Evolutionary conservation across 257 asterid species (phyloP).

Genomic region (Solanum verrucosum): DNA sequence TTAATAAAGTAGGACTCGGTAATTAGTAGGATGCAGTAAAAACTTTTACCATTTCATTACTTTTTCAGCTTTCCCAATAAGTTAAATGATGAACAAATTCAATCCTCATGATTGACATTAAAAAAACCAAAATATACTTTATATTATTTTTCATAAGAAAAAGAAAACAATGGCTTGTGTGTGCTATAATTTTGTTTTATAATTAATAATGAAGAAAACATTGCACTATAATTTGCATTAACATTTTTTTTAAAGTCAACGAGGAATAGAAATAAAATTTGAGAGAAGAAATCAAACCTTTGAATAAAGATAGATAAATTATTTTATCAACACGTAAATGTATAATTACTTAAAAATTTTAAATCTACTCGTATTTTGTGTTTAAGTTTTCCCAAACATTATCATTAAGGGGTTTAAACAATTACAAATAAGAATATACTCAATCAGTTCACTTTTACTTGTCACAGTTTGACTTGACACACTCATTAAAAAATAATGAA

Average conservation of each 20-base stretch:
- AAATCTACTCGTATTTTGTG: not conserved
- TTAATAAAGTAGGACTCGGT: not conserved
- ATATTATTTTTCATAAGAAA: not conserved
- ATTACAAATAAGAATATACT: not conserved
- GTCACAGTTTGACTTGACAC: too few relatives aligned
- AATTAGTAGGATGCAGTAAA: not conserved
- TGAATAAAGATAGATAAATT: not conserved
- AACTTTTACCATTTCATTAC: not conserved
- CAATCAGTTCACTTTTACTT: too few relatives aligned
- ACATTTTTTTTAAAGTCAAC: not conserved
- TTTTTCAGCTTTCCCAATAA: not conserved
- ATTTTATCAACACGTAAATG: not conserved
- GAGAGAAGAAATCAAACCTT: not conserved
- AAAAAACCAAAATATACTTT: not conserved
- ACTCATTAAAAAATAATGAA: too few relatives aligned
- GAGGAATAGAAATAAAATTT: not conserved
- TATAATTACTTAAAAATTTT: too few relatives aligned
- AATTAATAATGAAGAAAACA: not conserved
- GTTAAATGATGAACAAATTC: not conserved
- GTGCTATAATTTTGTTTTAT: not conserved
- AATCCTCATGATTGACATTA: not conserved
- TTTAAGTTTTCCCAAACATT: not conserved
- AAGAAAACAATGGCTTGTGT: not conserved
- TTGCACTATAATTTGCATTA: not conserved
- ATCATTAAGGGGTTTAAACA: not conserved